These are phyloP conservation scores for Lentinula sp. DNA, from an alignment of 768 basidiomycete genomes.

Conservation along the genomic window DNA sequence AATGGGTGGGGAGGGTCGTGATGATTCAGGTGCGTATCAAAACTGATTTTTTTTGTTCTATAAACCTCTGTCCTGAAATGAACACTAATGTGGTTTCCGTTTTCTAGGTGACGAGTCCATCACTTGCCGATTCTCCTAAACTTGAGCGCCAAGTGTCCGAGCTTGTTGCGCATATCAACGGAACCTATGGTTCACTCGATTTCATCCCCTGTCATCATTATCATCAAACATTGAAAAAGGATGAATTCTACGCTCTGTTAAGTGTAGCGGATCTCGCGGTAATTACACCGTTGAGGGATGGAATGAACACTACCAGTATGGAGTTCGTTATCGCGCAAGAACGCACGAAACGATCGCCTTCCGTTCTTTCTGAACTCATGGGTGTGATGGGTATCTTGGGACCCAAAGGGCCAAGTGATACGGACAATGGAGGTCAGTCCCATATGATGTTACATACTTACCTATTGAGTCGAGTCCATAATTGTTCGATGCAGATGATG, in stretches of 20 bases:
- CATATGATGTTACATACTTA: neutral
- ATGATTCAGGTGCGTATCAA: conserved; percentile 63
- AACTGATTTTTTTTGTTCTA: neutral
- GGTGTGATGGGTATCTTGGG: conserved; percentile 66
- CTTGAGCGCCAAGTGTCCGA: conserved; percentile 92
- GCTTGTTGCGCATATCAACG: conserved; percentile 91
- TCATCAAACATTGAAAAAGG: conserved; percentile 95
- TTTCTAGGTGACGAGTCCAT: conserved; percentile 63
- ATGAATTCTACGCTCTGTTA: conserved; percentile 95
- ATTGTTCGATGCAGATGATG: neutral
- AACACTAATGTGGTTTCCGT: neutral
- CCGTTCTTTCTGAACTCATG: conserved; percentile 96
- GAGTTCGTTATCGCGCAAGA: conserved; percentile 96
- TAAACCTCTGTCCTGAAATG: neutral
- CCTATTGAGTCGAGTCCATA: neutral
- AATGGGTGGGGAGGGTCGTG: conserved; percentile 90
- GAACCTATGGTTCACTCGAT: conserved; percentile 89
- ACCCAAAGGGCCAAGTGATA: neutral
- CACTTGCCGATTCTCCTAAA: conserved; percentile 87
- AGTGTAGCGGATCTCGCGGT: conserved; percentile 91
- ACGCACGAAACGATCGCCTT: conserved; percentile 73
- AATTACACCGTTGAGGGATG: conserved; percentile 92
- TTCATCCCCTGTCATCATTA: conserved; percentile 98
- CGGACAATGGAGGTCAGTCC: neutral
- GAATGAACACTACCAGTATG: conserved; percentile 99